Evolutionary conservation across 495 filamentous ascomycete species (phyloP), one percentile per base, ranked within the genome.

Genomic region (Aspergillus homomorphus): DNA sequence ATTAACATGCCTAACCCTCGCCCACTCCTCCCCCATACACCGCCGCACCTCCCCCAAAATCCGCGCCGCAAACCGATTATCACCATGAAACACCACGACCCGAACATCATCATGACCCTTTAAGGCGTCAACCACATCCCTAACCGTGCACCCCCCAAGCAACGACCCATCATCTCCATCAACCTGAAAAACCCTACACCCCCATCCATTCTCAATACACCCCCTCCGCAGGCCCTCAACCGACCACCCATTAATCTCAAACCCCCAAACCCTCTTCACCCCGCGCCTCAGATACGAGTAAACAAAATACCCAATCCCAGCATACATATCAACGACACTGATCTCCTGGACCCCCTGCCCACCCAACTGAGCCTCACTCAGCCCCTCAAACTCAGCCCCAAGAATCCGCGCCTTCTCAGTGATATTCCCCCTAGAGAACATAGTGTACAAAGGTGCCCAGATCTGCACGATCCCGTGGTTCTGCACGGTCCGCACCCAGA

Each of bases 291-390:
- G 76, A 66, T 94, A 96, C 33, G 82, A 85, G 61, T 96, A 93
- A 16, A 87, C 82, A 69, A 96, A 97, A 69, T 97, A 97, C 1
- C 92, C 92, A 59, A 97, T 95, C 0, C 92, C 92, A 2, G 89
- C 89, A 77, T 92, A 96, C 62, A 97, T 72, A 69, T 97, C 92
- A 0, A 94, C 84, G 0, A 89, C 90, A 51, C 75, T 78, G 18
- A 71, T 72, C 22, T 77, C 77, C 1, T 38, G 45, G 9, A 73
- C 58, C n/a, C n/a, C n/a, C 1, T 12, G 28, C 57, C 67, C 70
- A 3, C 59, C 57, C 5, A 75, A 65, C 8, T 59, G 69, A 14
- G 30, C 18, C 53, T 56, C 66, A 66, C 68, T 67, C 24, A 75
- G 53, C 21, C 68, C 72, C 15, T 64, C 65, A 59, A 77, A 73